Percentiles rank a stretch among this genome's conserved stretches.
phyloP scores from a whole-genome alignment of 306 rosid genomes.

The Prunus fruticosa region DNA sequence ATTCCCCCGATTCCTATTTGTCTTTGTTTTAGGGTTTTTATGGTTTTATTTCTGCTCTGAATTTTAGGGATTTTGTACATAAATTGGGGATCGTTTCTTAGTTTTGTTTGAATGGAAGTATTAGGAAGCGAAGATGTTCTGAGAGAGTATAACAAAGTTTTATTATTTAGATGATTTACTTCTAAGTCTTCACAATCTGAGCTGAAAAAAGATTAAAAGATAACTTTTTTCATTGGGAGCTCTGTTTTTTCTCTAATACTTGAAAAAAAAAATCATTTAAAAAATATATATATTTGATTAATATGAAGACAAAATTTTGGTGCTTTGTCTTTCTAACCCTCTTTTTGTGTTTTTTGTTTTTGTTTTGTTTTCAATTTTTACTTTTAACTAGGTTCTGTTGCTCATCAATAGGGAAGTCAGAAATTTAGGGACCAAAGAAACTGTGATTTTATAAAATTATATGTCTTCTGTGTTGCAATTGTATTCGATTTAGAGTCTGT shows the following conservation, averaged over 20 bases:
- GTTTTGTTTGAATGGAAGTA: not conserved
- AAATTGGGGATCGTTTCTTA: not conserved
- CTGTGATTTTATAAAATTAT: not conserved
- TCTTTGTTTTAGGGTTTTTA: slow-evolving; percentile 9
- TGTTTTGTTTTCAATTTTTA: not conserved
- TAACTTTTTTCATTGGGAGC: not conserved
- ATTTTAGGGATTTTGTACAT: not conserved
- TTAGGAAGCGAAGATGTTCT: not conserved
- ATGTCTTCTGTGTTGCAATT: too few relatives aligned
- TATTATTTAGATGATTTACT: not conserved
- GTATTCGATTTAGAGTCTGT: not conserved
- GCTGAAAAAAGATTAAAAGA: too few relatives aligned
- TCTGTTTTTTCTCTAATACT: not conserved
- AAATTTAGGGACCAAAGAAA: not conserved
- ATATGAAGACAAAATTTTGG: not conserved
- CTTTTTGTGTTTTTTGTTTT: not conserved
- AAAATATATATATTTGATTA: not conserved
- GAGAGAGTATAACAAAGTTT: not conserved
- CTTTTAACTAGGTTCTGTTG: not conserved
- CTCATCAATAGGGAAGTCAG: not conserved
- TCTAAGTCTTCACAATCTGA: not conserved
- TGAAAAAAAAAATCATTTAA: not conserved
- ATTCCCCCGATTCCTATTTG: not conserved
- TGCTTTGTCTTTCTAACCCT: not conserved
- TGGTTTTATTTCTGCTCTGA: not conserved